Evolutionary conservation across 495 filamentous ascomycete species (phyloP).

Genomic region (Talaromyces thailandensis): DNA sequence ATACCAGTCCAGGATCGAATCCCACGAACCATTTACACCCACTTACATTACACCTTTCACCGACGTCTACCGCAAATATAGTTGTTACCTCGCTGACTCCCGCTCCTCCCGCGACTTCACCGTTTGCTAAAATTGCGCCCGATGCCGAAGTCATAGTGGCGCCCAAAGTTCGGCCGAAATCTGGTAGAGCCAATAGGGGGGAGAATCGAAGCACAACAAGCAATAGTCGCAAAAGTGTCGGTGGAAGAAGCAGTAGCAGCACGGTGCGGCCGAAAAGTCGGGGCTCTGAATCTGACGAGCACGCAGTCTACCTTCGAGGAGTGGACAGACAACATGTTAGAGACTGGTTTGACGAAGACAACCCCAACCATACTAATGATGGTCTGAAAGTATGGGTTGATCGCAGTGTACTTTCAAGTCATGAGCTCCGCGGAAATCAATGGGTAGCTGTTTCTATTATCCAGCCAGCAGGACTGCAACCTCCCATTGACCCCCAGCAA

Average conservation of each 20-base stretch:
- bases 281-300: slow-evolving; percentile 48
- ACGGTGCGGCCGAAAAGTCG: slow-evolving; percentile 52
- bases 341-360: slow-evolving; percentile 64
- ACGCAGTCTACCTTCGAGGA: slow-evolving; percentile 66
- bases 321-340: slow-evolving; percentile 56
- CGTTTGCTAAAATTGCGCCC: slow-evolving; percentile 85
- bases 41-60: slow-evolving; percentile 84
- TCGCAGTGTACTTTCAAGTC: slow-evolving; percentile 56
- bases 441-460: slow-evolving; percentile 72
- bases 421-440: slow-evolving; percentile 59
- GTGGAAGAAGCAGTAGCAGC: slow-evolving; percentile 62
- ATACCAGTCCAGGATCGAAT: slow-evolving; percentile 33
- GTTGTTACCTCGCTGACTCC: slow-evolving; percentile 71
- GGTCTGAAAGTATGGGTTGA: slow-evolving; percentile 80
- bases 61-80: slow-evolving; percentile 91
- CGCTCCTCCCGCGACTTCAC: slow-evolving; percentile 52
- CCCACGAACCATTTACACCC: slow-evolving; percentile 56
- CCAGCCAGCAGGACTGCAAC: slow-evolving; percentile 68
- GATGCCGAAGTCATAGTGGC: slow-evolving; percentile 96
- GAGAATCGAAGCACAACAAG: slow-evolving; percentile 65
- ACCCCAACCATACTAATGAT: slow-evolving; percentile 37
- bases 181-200: slow-evolving; percentile 40
- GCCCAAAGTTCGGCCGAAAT: slow-evolving; percentile 68
- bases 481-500: slow-evolving; percentile 65
- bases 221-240: slow-evolving; percentile 58